Base-by-base conservation (phyloP, 345 rosid genomes). In the Citrus hindsii region DNA sequence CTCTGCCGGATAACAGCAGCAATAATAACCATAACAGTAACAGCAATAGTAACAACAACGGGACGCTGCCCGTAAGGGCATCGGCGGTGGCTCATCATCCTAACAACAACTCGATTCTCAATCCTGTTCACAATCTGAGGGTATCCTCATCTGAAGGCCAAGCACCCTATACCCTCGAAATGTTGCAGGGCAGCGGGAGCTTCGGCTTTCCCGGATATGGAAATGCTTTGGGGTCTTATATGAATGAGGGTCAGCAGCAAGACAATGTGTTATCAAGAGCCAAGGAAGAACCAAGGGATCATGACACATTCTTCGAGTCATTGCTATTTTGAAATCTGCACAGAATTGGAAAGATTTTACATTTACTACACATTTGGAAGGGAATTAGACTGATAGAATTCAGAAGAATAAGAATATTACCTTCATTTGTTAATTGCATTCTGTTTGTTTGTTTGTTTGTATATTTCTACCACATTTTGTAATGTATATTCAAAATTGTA, bases 261-360 rank as follows among this genome's bases (percentile, higher is more conserved):
- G 81, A 85, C 27, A 76, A 80, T 51, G 68, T 77, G 33, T 80
- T 75, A n/a, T 77, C 87, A 21, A 77, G 83, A 67, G 69, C 92
- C 35, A 90, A 90, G 75, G 91, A 90, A 38, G 96, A 92, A 59
- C 87, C 89, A 24, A 87, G 88, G 61, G 97, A 89, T 0, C 69
- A 35, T 28, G 94, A 92, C 22, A 9, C 76, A 71, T 90, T 90
- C 76, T 48, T 89, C 4, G 94, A 89, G 14, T 84, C 92, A 0
- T 67, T 88, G 69, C 86, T 86, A 2, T 86, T 82, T 79, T 83
- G 82, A 87, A 77, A 67, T 16, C 10, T 70, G 67, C 56, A 21
- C 12, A 56, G 71, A 10, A 8, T 30, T 56, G 9, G 13, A 13
- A 65, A 22, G 65, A n/a, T 2, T 51, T 30, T 32, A 40, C 13